Conservation (phyloP, 2,329 filamentous ascomycete genomes). For the Xylariaceae sp. region DNA sequence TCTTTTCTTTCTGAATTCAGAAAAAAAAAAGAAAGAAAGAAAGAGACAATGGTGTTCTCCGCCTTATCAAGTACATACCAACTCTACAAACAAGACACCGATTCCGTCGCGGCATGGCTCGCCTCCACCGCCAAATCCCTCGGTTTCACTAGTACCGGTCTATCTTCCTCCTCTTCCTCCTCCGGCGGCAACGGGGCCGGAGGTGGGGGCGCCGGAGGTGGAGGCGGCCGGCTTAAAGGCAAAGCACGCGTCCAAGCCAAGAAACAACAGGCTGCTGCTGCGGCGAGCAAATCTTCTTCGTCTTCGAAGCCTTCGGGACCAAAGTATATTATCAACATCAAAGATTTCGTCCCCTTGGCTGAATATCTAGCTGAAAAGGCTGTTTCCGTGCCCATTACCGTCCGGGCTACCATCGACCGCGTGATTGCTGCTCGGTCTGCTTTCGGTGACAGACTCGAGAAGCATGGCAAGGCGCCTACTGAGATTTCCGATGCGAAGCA, state of each 20-base stretch:
- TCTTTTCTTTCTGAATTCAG: too few species aligned
- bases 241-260: constrained; percentile 17
- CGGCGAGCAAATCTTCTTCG: too few species aligned
- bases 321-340: constrained; percentile 34
- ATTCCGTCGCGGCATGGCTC: constrained; percentile 38
- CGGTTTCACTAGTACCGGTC: constrained; percentile 29
- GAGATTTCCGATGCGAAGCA: constrained; percentile 28
- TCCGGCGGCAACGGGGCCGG: too few species aligned
- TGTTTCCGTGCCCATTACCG: constrained; percentile 26
- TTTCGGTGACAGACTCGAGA: constrained; percentile 24
- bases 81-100: constrained; percentile 38
- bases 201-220: neutral
- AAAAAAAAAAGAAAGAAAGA: too few species aligned
- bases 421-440: constrained; percentile 34
- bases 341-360: constrained; percentile 36
- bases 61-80: constrained; percentile 26
- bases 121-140: constrained; percentile 35
- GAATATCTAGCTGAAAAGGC: constrained; percentile 32
- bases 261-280: neutral
- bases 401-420: constrained; percentile 32
- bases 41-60: neutral
- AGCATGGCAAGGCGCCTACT: constrained; percentile 15
- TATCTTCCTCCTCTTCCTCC: neutral
- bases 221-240: constrained; percentile 6
- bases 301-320: neutral